These are phyloP conservation scores for Diaporthe destruens DNA, from an alignment of 2,329 filamentous ascomycete genomes.

Conservation along the genomic window DNA sequence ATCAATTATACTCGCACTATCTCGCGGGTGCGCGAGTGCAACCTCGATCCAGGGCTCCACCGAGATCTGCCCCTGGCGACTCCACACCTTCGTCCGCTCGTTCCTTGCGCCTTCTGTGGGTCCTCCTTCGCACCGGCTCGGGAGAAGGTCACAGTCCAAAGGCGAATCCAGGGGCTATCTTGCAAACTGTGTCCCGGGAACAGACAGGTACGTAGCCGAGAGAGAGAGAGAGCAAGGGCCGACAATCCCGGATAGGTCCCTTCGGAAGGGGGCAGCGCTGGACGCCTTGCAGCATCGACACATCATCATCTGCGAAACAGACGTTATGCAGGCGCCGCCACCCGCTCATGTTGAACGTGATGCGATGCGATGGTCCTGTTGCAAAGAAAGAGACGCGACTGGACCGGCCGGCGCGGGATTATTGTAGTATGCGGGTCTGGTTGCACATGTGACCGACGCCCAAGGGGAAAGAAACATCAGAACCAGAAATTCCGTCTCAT, in stretches of 20 bases:
- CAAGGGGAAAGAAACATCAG: not conserved
- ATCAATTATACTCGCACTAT: not conserved
- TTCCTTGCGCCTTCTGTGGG: slow-evolving; percentile 16
- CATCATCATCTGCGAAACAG: not conserved
- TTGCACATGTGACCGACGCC: slow-evolving; percentile 15
- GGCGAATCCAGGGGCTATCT: not conserved
- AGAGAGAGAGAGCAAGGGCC: too few relatives aligned
- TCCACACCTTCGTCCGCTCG: slow-evolving; percentile 4
- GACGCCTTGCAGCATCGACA: not conserved
- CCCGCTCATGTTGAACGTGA: not conserved
- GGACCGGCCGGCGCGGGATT: not conserved
- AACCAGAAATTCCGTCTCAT: slow-evolving; percentile 6
- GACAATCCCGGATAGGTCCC: not conserved
- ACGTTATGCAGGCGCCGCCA: not conserved
- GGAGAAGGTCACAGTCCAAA: not conserved
- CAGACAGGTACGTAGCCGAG: not conserved
- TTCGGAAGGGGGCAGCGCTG: not conserved
- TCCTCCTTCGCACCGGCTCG: not conserved
- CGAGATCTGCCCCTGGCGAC: slow-evolving; percentile 11
- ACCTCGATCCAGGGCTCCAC: slow-evolving; percentile 31
- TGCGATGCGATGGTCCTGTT: not conserved
- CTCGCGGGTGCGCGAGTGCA: slow-evolving; percentile 13
- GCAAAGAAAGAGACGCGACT: slow-evolving; percentile 1
- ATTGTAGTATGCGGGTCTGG: not conserved
- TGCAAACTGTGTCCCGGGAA: not conserved